Evolutionary conservation across 805 yeast species (phyloP).

Genomic region (Ogataea sp.): DNA sequence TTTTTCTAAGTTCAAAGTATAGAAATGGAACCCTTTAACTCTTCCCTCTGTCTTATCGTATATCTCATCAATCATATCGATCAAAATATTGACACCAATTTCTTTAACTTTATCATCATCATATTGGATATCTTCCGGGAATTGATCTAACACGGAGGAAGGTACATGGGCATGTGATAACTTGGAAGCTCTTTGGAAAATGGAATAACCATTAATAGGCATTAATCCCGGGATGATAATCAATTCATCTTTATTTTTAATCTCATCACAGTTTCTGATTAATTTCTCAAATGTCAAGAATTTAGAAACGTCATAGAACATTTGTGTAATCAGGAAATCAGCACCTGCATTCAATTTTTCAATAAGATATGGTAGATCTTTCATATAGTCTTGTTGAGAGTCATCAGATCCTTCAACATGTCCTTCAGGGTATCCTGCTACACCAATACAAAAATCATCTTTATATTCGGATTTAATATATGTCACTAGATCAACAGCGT

Average conservation of each 20-base stretch:
- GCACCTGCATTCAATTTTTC: slow-evolving; percentile 94
- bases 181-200: slow-evolving; percentile 83
- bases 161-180: slow-evolving; percentile 86
- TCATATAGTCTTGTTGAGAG: slow-evolving; percentile 51
- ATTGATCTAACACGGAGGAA: slow-evolving; percentile 34
- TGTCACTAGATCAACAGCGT: slow-evolving; percentile 80
- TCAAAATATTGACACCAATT: slow-evolving; percentile 70
- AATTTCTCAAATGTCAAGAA: slow-evolving; percentile 56
- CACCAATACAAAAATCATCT: slow-evolving; percentile 87
- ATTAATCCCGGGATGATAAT: slow-evolving; percentile 80
- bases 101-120: slow-evolving; percentile 79
- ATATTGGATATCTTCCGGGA: slow-evolving; percentile 49
- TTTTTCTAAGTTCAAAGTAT: slow-evolving; percentile 86
- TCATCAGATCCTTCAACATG: slow-evolving; percentile 81
- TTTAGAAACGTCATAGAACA: slow-evolving; percentile 81
- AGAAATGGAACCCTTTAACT: slow-evolving; percentile 84
- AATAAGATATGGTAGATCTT: slow-evolving; percentile 71
- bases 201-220: slow-evolving; percentile 81
- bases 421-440: slow-evolving; percentile 97
- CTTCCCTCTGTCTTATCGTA: slow-evolving; percentile 44
- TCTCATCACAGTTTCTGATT: slow-evolving; percentile 31
- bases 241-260: slow-evolving; percentile 30
- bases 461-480: slow-evolving; percentile 69
- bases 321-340: slow-evolving; percentile 83
- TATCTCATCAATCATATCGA: slow-evolving; percentile 54